Evolutionary conservation across 1,139 yeast species (phyloP), one percentile per base, ranked within the genome.

Genomic region (Sugiyamaella novakii): DNA sequence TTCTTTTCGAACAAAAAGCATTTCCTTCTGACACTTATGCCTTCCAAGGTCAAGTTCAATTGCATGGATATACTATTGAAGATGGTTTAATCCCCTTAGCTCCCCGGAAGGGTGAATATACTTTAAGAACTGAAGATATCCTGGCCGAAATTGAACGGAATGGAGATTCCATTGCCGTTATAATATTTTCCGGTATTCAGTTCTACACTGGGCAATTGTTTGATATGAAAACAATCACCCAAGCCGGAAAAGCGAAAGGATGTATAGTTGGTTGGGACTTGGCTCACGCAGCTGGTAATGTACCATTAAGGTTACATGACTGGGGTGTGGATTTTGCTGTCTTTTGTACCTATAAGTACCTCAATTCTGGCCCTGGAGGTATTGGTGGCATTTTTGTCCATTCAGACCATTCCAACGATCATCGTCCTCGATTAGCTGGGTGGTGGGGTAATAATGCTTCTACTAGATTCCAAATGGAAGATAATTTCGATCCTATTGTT

Each of bases 21-120:
- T 91, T 91, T 63, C 97, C 98, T 1, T 85, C 95, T 0, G 98
- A 91, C 64, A 86, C 79, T 67, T 91, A 89, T 69, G 95, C 96
- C 1, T 81, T 91, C 55, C 75, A 79, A 56, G 87, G 88, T 61
- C 81, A 87, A 63, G 89, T 80, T 18, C 74, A 75, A 62, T 66
- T 88, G 38, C 81, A 79, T 58, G 88, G 87, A 1, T 73, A 66
- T 53, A 76, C 76, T 41, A 73, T 78, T 1, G 81, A 78, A 46
- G 75, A 77, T 3, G 84, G 81, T 45, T 72, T 91, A 59, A 69
- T 91, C 38, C 87, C 84, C 58, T 50, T 87, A 39, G 71, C 69
- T 22, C 87, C 91, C 4, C 71, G 80, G 14, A 63, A 64, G 1
- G 83, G 83, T 14, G 80, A 80, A 51, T 77, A 79, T 39, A 71